Percentiles rank a stretch among this genome's conserved stretches.
Conservation (phyloP, 164 flowering plant genomes). For the Tetracentron sinense region DNA sequence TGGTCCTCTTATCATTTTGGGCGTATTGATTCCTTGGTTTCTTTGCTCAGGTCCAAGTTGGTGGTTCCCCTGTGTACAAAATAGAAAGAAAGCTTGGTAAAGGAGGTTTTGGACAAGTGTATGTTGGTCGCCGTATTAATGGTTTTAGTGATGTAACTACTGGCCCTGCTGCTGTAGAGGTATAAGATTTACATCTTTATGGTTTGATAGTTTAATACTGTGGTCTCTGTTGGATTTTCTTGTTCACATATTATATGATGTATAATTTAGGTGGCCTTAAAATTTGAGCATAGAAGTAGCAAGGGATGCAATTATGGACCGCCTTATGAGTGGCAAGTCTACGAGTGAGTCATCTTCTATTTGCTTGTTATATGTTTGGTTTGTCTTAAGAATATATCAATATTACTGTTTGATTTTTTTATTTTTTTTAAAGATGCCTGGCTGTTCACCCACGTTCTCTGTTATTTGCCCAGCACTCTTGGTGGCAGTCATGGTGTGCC, state of each 20-base stretch:
- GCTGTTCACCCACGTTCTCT: slow-evolving; percentile 1
- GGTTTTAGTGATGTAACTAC: slow-evolving; percentile 25
- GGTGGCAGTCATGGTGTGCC: slow-evolving; percentile 73
- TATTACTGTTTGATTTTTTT: neutral
- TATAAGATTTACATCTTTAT: neutral
- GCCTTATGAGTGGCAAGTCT: no score
- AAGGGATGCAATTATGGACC: no score
- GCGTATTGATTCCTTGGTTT: no score
- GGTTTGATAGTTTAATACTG: neutral
- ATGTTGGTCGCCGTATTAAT: slow-evolving; percentile 46
- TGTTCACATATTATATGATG: neutral
- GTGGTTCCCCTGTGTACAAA: no score
- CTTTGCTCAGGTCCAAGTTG: slow-evolving; percentile 35
- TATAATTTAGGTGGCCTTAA: no score
- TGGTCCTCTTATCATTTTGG: no score
- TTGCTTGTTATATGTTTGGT: neutral
- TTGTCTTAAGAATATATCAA: slow-evolving; percentile 40
- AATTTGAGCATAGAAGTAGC: no score
- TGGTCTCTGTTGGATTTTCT: neutral
- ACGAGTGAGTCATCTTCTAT: no score
- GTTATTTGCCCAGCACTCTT: slow-evolving; percentile 34
- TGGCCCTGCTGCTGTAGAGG: slow-evolving; percentile 49
- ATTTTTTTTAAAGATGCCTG: no score
- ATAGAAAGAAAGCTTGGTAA: slow-evolving; percentile 57
- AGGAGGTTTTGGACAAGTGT: slow-evolving; percentile 65